phyloP scores from a whole-genome alignment of 2,329 filamentous ascomycete species.

The Esteya vermicola region DNA sequence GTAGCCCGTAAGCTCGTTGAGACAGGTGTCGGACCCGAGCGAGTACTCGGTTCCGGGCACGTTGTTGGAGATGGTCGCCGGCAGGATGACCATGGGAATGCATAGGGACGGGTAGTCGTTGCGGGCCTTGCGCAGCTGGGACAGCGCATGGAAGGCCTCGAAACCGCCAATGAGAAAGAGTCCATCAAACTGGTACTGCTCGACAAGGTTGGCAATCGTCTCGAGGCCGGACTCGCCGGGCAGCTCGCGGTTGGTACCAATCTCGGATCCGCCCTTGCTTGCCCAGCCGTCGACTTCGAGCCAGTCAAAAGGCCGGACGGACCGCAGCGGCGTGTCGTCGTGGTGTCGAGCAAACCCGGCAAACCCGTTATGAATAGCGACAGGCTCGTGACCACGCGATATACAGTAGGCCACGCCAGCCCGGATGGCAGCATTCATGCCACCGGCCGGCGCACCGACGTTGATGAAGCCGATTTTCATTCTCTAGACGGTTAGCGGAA shows the following conservation, averaged over 20 bases:
- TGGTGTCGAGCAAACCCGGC: slow-evolving; percentile 87
- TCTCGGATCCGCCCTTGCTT: slow-evolving; percentile 92
- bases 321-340: slow-evolving; percentile 62
- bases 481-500: slow-evolving; percentile 32
- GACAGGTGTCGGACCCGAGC: slow-evolving; percentile 86
- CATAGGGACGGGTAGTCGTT: slow-evolving; percentile 70
- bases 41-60: slow-evolving; percentile 97
- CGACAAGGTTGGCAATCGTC: slow-evolving; percentile 67
- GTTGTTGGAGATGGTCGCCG: slow-evolving; percentile 98
- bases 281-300: slow-evolving; percentile 92
- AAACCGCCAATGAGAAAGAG: slow-evolving; percentile 91
- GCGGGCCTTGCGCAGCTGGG: slow-evolving; percentile 70
- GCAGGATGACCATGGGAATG: slow-evolving; percentile 82
- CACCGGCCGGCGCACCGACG: slow-evolving; percentile 88
- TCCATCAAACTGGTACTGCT: slow-evolving; percentile 77
- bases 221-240: slow-evolving; percentile 76
- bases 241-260: slow-evolving; percentile 90
- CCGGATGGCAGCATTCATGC: slow-evolving; percentile 94
- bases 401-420: slow-evolving; percentile 89
- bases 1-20: slow-evolving; percentile 89
- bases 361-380: slow-evolving; percentile 95
- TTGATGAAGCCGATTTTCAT: slow-evolving; percentile 95
- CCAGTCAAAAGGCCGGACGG: slow-evolving; percentile 81
- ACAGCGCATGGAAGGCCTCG: slow-evolving; percentile 86
- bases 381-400: slow-evolving; percentile 77